phyloP scores from a whole-genome alignment of 108 stramenopile species.

The Nitzschia sp. region DNA sequence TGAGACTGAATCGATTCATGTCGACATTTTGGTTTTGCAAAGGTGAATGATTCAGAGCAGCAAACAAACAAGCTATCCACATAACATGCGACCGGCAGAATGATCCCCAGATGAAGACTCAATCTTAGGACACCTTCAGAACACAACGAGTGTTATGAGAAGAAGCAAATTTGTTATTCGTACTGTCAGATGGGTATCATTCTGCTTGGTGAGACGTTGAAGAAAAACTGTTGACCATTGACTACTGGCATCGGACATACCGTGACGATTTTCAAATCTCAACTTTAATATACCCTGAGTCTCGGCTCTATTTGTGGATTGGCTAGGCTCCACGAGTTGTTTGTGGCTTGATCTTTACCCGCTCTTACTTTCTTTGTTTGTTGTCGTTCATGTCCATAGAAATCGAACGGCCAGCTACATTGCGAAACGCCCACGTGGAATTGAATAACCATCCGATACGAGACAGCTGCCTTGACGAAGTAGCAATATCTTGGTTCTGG shows the following conservation, averaged over 20 bases:
- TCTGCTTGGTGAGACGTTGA: conserved; percentile 24
- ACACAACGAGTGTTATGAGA: conserved; percentile 42
- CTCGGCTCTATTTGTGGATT: background rate
- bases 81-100: background rate
- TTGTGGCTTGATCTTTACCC: too few relatives aligned
- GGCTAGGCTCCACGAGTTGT: too few relatives aligned
- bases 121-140: conserved; percentile 63
- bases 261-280: conserved; percentile 32
- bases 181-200: conserved; percentile 49
- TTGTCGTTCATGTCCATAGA: too few relatives aligned
- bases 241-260: conserved; percentile 52
- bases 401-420: too few relatives aligned
- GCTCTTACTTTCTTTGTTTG: too few relatives aligned
- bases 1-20: conserved; percentile 47
- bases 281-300: conserved; percentile 60
- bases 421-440: too few relatives aligned
- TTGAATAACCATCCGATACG: too few relatives aligned
- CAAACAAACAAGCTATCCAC: background rate
- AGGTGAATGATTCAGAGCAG: conserved; percentile 37
- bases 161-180: conserved; percentile 51
- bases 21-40: conserved; percentile 31
- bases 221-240: conserved; percentile 30
- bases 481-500: too few relatives aligned
- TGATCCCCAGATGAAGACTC: conserved; percentile 48
- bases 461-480: too few relatives aligned